Evolutionary conservation across 192 early-diverging fungal genomes (phyloP).

Genomic region (Paraglomus brasilianum): DNA sequence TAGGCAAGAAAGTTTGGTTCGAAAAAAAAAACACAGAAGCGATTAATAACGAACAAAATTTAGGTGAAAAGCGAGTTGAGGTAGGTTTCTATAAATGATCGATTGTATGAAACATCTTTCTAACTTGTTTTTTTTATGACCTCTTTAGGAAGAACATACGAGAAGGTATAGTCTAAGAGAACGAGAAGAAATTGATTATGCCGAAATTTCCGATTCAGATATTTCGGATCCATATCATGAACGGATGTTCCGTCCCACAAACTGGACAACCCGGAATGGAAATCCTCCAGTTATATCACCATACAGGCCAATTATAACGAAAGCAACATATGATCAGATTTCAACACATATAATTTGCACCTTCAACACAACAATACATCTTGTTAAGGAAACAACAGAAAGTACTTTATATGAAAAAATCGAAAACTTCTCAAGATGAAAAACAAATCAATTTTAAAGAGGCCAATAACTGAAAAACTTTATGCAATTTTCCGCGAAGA

Average conservation of each 20-base stretch:
- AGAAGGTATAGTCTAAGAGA: constrained; percentile 7
- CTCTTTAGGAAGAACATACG: constrained; percentile 14
- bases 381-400: no score
- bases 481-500: no score
- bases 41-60: constrained; percentile 24
- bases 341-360: no score
- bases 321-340: no score
- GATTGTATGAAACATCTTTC: constrained; percentile 14
- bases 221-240: constrained; percentile 18
- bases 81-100: constrained; percentile 26
- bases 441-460: no score
- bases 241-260: no score
- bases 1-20: constrained; percentile 21
- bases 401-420: no score
- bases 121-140: constrained; percentile 19
- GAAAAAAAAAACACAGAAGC: neutral
- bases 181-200: constrained; percentile 13
- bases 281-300: neutral
- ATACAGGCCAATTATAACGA: constrained; percentile 10
- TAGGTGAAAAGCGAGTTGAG: constrained; percentile 14
- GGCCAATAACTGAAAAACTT: no score
- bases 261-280: no score
- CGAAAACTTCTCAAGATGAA: no score
- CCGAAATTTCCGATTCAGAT: constrained; percentile 7
- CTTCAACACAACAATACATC: no score